Conservation (phyloP, 306 rosid genomes). For the Canavalia gladiata region DNA sequence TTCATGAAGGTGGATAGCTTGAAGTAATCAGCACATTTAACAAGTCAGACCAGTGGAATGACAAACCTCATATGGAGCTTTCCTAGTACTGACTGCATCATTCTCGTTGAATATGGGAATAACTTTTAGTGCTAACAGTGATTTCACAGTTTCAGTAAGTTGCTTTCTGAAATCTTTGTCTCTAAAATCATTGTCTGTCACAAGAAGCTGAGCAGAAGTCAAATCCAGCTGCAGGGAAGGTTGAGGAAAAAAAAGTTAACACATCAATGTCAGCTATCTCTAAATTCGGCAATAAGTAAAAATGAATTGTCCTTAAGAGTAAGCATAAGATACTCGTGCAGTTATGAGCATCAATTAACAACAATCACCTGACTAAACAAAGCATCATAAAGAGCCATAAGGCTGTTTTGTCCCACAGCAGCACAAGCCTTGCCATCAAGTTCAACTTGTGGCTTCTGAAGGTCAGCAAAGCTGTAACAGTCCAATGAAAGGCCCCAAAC, state of each 20-base stretch:
- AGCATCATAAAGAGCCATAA: conserved; percentile 93
- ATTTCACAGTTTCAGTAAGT: conserved; percentile 79
- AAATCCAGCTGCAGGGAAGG: conserved; percentile 78
- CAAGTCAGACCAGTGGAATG: conserved; percentile 38
- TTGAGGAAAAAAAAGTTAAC: conserved; percentile 42
- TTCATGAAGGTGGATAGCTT: conserved; percentile 6
- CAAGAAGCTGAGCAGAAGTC: conserved; percentile 97
- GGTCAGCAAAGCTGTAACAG: conserved; percentile 88
- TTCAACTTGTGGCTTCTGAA: conserved; percentile 94
- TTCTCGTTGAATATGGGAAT: conserved; percentile 94
- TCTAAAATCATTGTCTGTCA: conserved; percentile 94
- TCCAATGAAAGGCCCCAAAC: conserved; percentile 27
- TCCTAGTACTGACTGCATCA: conserved; percentile 97
- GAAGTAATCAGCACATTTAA: conserved; percentile 36
- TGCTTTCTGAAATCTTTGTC: conserved; percentile 91
- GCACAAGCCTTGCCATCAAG: conserved; percentile 99
- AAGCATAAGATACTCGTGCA: conserved; percentile 3
- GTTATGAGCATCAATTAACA: conserved; percentile 9
- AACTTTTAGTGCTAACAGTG: conserved; percentile 75
- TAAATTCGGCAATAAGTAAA: conserved; percentile 14
- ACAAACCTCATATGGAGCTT: conserved; percentile 95
- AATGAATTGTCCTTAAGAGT: conserved; percentile 2
- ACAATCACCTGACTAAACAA: conserved; percentile 86
- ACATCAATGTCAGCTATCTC: conserved; percentile 24
- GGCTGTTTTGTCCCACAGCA: conserved; percentile 94